These are phyloP conservation scores for Eimeria falciformis DNA, from an alignment of 169 alveolate genomes.

Conservation along the genomic window DNA sequence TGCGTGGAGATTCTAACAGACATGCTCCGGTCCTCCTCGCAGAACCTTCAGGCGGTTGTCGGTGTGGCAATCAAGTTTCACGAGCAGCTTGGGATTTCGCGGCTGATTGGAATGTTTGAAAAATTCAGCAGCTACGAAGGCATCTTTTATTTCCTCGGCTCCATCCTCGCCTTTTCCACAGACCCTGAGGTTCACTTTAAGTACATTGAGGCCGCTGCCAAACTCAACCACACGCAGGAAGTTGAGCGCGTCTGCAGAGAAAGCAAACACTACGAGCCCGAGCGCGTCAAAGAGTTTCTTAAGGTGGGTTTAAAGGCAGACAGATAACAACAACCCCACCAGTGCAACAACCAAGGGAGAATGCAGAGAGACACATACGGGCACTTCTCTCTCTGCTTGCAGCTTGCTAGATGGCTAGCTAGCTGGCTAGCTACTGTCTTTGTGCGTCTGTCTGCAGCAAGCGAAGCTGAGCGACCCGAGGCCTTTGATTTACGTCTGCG, in stretches of 20 bases:
- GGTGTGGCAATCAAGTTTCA: slow-evolving; percentile 91
- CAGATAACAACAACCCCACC: too few relatives aligned
- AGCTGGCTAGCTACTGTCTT: not conserved
- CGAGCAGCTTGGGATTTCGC: slow-evolving; percentile 92
- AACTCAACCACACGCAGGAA: slow-evolving; percentile 96
- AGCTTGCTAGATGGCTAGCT: not conserved
- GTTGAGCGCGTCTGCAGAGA: slow-evolving; percentile 98
- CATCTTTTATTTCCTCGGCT: slow-evolving; percentile 89
- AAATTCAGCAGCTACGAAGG: slow-evolving; percentile 84
- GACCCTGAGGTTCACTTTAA: slow-evolving; percentile 91
- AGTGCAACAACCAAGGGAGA: too few relatives aligned
- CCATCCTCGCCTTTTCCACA: slow-evolving; percentile 87
- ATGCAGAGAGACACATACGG: not conserved
- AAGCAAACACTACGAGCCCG: slow-evolving; percentile 96
- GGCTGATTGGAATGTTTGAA: slow-evolving; percentile 90
- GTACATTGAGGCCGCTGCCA: slow-evolving; percentile 98
- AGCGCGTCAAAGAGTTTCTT: slow-evolving; percentile 91
- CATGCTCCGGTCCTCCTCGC: slow-evolving; percentile 92
- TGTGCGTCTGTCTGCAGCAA: slow-evolving; percentile 91
- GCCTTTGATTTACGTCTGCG: slow-evolving; percentile 99
- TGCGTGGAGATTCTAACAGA: slow-evolving; percentile 85
- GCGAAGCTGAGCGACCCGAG: slow-evolving; percentile 97
- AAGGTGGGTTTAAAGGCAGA: slow-evolving; percentile 70
- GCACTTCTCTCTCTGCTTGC: not conserved
- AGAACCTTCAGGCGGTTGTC: slow-evolving; percentile 83